Percentiles rank a stretch among this genome's conserved stretches.
Evolutionary conservation across 2,329 filamentous ascomycete genomes (phyloP).

Genomic region (Alternaria atra): DNA sequence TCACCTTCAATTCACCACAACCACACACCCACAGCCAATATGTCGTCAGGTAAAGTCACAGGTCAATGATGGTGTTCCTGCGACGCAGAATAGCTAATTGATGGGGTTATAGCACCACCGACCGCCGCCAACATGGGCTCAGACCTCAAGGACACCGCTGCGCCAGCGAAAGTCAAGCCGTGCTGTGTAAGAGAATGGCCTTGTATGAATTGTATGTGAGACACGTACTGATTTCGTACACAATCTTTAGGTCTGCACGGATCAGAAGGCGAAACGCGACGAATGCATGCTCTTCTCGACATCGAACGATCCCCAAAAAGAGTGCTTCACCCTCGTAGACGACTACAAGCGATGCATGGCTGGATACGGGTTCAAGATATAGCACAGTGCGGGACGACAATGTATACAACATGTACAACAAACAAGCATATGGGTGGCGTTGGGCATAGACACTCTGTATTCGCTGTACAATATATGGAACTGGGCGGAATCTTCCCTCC

Average conservation of each 20-base stretch:
- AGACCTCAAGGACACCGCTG: constrained; percentile 54
- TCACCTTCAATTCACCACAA: constrained; percentile 25
- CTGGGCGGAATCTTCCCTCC: constrained; percentile 41
- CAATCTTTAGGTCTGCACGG: constrained; percentile 72
- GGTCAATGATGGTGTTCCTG: background rate
- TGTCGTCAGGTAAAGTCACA: constrained; percentile 46
- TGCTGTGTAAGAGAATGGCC: constrained; percentile 24
- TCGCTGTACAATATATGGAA: constrained; percentile 33
- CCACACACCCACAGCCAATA: constrained; percentile 29
- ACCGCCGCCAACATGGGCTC: constrained; percentile 56
- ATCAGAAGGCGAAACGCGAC: constrained; percentile 90
- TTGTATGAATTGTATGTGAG: background rate
- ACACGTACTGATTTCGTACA: background rate
- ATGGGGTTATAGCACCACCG: constrained; percentile 32
- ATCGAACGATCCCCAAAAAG: constrained; percentile 79
- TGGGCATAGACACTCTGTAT: constrained; percentile 33
- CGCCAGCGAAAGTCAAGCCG: constrained; percentile 56
- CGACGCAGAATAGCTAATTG: constrained; percentile 17
- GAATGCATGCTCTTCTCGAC: constrained; percentile 99
- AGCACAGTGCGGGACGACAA: constrained; percentile 9
- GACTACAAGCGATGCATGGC: constrained; percentile 93
- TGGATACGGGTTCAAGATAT: constrained; percentile 83
- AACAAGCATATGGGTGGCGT: constrained; percentile 42
- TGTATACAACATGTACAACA: constrained; percentile 48
- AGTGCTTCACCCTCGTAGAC: constrained; percentile 83